Base-by-base conservation (phyloP, 139 green algal species). In the Asterochloris sp. region DNA sequence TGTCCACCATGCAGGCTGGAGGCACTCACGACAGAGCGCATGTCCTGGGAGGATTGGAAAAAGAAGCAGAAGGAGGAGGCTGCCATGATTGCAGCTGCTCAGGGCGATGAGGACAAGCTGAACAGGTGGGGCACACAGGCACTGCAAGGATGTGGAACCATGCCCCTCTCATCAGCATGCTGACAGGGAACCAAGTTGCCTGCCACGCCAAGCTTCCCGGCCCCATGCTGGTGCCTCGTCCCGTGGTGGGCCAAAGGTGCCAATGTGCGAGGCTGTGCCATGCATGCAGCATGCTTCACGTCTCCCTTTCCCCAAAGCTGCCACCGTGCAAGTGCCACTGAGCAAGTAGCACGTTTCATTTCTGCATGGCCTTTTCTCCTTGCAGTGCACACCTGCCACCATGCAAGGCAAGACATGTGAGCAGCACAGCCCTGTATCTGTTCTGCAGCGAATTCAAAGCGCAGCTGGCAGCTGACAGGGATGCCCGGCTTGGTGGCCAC, bases 41-140 rank as follows among this genome's bases (percentile, higher is more conserved):
- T 91, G 27, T 88, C 87, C 11, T 92, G 87, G 87, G 89, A 92
- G 74, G 89, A 92, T 62, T 91, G 80, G 80, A 92, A 92, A 75
- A 69, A 74, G 24, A 88, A 92, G 76, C 83, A 91, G 61, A 92
- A 92, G 73, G 83, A 87, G 24, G 71, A 83, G 23, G 80, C 76
- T 15, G 71, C 69, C 68, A 66, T 60, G n/a, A n/a, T 38, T 24
- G 84, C 79, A 28, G 71, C 78, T 60, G 62, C 74, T 17, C 71
- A 78, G 21, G 76, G 29, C 19, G 67, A 80, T 47, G 83, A 86
- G 62, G 83, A 86, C 38, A 69, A 76, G 61, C 73, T 63, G 54
- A 84, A 82, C 69, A 74, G 26, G 77, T 73, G 11, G 62, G 74
- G 21, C 47, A 73, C 26, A 60, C 64, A 76, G 15, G 38, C 21